Evolutionary conservation across 257 asterid species (phyloP), one percentile per base, ranked within the genome.

Genomic region (Fraxinus excelsior): DNA sequence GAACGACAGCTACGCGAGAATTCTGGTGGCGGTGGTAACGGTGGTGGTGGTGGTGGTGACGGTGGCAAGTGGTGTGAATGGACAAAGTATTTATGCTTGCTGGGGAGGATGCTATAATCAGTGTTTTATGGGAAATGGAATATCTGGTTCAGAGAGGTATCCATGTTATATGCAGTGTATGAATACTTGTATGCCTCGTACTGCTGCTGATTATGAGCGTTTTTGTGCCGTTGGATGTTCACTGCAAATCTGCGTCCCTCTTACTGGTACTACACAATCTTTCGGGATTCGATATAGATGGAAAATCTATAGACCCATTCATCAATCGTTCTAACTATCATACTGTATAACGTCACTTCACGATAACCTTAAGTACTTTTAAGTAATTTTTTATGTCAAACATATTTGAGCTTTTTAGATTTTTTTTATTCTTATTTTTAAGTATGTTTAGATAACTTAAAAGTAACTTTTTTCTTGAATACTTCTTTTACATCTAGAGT

Each of bases 31-130:
- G 1, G 4, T 56, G 19, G 0, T 56, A 8, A 26, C 66, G 7
- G 29, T 21, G 29, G 1, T 4, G 64, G 25, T 1, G 28, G 1
- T 4, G 64, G 25, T 2, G 28, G 16, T 21, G 14, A 4, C 23
- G 14, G 31, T 2, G 6, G 16, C 67, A 21, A 60, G 67, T 23
- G 67, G 31, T 60, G 67, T 60, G 31, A 60, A 21, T 23, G 67
- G 67, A 60, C 67, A 60, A 14, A 60, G 31, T 60, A 12, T 28
- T n/a, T 72, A 72, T 72, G 4, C 76, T 12, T 72, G 76, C 19
- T 72, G 67, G 76, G 76, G 67, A 26, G 76, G 76, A 51, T 72
- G 76, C 67, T 72, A 72, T 35, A 72, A 72, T 13, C 12, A 6
- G 42, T 72, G 66, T 72, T 4, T 72, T 29, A 29, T 72, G 42